Evolutionary conservation across 108 stramenopile species (phyloP), one percentile per base, ranked within the genome.

Genomic region (Fistulifera pelliculosa): DNA sequence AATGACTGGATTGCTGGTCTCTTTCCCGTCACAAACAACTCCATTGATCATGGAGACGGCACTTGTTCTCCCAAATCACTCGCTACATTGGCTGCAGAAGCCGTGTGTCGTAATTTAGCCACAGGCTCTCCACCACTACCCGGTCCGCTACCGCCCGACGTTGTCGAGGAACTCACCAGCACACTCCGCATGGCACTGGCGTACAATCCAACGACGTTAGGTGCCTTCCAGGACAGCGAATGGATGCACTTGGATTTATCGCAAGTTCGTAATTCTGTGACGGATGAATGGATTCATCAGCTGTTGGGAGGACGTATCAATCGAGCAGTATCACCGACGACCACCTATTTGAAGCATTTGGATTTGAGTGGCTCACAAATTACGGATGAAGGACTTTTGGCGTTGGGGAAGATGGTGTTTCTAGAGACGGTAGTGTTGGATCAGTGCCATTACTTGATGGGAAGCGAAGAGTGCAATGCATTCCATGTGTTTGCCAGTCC

Each of bases 71-170:
- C 85, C 27, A 90, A 90, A 56, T 71, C 66, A 45, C 74, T 90
- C 0, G 67, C 76, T 5, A 75, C 81, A 16, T 66, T 90, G 0
- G 79, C 81, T 56, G 74, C 76, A 38, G 69, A 90, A 43, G 47
- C 75, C 25, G 48, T 90, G 0, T 90, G 89, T 42, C 72, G 85
- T 17, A 76, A 81, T 6, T 70, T 90, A 11, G 70, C 85, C 0
- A 62, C 69, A 27, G 38, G 79, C 21, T 70, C 79, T 19, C 78
- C 69, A 26, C 78, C 79, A 44, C 68, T 90, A 13, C 89, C 89
- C 16, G 62, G 63, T 7, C 82, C 85, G 24, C 59, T 90, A 19
- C 89, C 89, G 10, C 82, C 82, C 59, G 89, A 90, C 25, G 53
- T 86, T 0, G 85, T 90, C 15, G 83, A 90, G 57, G 70, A 66